Evolutionary conservation across 768 basidiomycete genomes (phyloP), one percentile per base, ranked within the genome.

Genomic region (Cubamyces lactineus): DNA sequence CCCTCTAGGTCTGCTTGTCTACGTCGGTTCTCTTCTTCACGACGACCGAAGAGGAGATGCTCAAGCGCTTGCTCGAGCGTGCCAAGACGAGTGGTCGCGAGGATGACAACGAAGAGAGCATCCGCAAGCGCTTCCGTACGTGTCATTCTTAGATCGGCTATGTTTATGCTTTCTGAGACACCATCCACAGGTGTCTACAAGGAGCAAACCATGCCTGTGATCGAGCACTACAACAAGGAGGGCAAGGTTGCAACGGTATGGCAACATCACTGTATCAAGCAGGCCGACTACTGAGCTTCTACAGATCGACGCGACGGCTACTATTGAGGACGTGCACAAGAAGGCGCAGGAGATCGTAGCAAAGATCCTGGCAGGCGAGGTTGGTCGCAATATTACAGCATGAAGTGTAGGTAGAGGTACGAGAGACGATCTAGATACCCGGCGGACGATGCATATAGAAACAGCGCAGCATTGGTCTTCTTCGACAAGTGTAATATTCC

Each of bases 81-180:
- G 89, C 89, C 24, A 89, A 98, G 81, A 98, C 96, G 0, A 93
- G 91, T 57, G 96, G 97, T 16, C 82, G 97, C 15, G 96, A 94
- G 70, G 97, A 99, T 69, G 97, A 99, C 73, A 99, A 99, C 72
- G 80, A 79, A 13, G 94, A 96, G 74, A 94, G 88, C 73, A 96
- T 99, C 76, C 89, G 84, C 78, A 99, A 98, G 77, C 91, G 97
- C n/a, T 98, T 98, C 80, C 79, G 95, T 91, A 72, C 19, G 88
- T 81, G 13, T 19, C 34, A 11, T 11, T 9, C 15, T 34, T 11
- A 23, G 5, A 2, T 34, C 42, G 16, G 5, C 12, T 2, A 19
- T 28, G 24, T 11, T 28, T 13, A 6, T 24, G 16, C 2, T 26
- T 16, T 13, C 23, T 49, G 1, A 26, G 2, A 15, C 1, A 28